Evolutionary conservation across 495 filamentous ascomycete genomes (phyloP), one percentile per base, ranked within the genome.

Genomic region (Penicillium daleae): DNA sequence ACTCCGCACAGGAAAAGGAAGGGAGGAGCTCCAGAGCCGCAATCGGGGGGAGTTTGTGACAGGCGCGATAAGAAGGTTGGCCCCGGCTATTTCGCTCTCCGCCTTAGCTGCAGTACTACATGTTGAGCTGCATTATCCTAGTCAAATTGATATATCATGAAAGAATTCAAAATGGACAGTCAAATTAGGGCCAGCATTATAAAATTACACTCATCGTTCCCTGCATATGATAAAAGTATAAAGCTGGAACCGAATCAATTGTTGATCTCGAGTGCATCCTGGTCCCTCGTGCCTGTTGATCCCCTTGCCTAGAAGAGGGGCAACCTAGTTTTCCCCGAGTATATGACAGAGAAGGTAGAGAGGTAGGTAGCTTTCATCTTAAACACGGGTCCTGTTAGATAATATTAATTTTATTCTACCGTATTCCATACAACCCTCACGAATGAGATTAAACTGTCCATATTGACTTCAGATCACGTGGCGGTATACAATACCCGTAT

Each of bases 21-120:
- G 19, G 46, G 8, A 7, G 33, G 33, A 56, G 54, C 63, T 59
- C 55, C 60, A 66, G 66, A 50, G 46, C 46, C 46, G 68, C 68
- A 71, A 64, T 71, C 66, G 68, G 68, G 62, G 48, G 49, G n/a
- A n/a, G 40, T 31, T 50, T 50, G 22, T 37, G 35, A 27, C 48
- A 60, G 64, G 44, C 53, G 40, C 57, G 59, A 58, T 66, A 58
- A 46, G 63, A 22, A 33, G 48, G 58, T 50, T 50, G 24, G 24
- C 22, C 24, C 46, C 26, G 46, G 46, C 26, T 50, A 46, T 24
- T 46, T 22, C 19, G 42, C 24, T 50, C 46, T 50, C 46, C 46
- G 46, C 46, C 46, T 50, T 46, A 19, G 17, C 1, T 21, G 22
- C n/a, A 1, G n/a, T 21, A n/a, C n/a, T n/a, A n/a, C n/a, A n/a